phyloP scores from a whole-genome alignment of 345 rosid genomes.

The Brassica carinata region DNA sequence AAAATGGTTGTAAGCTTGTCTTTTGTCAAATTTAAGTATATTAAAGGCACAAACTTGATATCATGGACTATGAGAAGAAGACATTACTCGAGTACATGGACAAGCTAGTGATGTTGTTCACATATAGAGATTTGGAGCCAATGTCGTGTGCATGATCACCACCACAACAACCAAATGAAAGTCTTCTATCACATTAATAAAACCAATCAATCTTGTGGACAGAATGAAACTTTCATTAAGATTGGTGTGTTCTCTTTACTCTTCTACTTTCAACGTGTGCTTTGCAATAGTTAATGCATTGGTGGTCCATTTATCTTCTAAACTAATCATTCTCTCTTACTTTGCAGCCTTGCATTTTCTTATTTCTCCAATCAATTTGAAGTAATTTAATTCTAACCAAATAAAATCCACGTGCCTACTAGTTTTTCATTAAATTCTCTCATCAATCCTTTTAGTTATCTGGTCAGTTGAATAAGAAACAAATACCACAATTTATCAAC shows the following conservation, averaged over 20 bases:
- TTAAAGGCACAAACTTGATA: background rate
- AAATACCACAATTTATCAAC: background rate
- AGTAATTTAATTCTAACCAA: background rate
- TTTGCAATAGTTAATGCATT: background rate
- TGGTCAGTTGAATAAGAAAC: background rate
- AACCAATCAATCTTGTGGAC: background rate
- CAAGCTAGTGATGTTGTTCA: conserved; percentile 26
- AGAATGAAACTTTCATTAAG: background rate
- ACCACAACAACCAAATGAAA: background rate
- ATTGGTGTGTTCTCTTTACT: background rate
- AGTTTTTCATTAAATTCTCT: background rate
- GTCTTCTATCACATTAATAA: background rate
- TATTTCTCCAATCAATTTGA: background rate
- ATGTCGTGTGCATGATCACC: conserved; percentile 13
- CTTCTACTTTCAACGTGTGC: background rate
- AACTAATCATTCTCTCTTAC: background rate
- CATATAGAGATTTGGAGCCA: conserved; percentile 24
- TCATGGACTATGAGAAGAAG: conserved; percentile 32
- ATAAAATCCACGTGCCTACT: background rate
- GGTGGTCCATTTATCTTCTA: background rate
- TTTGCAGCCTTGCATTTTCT: background rate
- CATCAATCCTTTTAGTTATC: background rate
- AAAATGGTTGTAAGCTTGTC: conserved; percentile 6
- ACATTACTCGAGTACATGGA: background rate
- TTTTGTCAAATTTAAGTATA: conserved; percentile 28